Base-by-base conservation (phyloP, 192 early-diverging fungal genomes). In the Linnemannia elongata region DNA sequence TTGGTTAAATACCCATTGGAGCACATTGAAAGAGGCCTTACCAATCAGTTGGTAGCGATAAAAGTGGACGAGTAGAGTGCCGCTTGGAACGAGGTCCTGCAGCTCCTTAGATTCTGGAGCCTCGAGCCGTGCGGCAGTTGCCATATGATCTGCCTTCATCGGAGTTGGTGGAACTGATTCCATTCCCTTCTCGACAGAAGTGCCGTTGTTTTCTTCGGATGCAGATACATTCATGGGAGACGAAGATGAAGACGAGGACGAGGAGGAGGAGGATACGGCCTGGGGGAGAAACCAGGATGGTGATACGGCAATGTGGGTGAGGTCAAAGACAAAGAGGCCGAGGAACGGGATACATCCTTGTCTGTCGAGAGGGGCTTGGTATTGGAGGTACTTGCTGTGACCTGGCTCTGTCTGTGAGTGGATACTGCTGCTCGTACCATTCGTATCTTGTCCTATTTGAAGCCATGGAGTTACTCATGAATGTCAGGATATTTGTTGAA, bases 311-410 rank as follows among this genome's bases (percentile, higher is more conserved):
- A 86, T 86, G 10, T 86, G 84, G 0, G 78, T 81, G 4, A 86
- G 69, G 38, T 86, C 84, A 69, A 81, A 86, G 22, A 81, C 75
- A 57, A 86, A 86, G 36, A 86, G 71, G 3, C 84, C 84, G 17
- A 86, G 38, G 49, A 86, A 86, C 12, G 84, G 84, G 49, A 86
- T 86, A 33, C 84, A 86, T 35, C 84, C 84, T 74, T 81, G 84
- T 42, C 80, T 71, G n/a, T 82, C 81, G 6, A 77, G 30, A 0
- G 81, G 57, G 5, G 49, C n/a, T 42, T 86, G 74, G 63, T 77
- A 38, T 15, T 81, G 69, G 36, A 69, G 75, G 36, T 71, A 41
- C 1, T 80, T 85, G 69, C 52, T 79, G 39, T 80, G 63, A 2
- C 78, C 71, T 20, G 49, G 49, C 3, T 75, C 78, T 38, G 10